A percentile compares a stretch with the other conserved stretches of the same genome.
These are phyloP conservation scores for Diaporthe sp. DNA, from an alignment of 2,329 filamentous ascomycete genomes.

Conservation along the genomic window DNA sequence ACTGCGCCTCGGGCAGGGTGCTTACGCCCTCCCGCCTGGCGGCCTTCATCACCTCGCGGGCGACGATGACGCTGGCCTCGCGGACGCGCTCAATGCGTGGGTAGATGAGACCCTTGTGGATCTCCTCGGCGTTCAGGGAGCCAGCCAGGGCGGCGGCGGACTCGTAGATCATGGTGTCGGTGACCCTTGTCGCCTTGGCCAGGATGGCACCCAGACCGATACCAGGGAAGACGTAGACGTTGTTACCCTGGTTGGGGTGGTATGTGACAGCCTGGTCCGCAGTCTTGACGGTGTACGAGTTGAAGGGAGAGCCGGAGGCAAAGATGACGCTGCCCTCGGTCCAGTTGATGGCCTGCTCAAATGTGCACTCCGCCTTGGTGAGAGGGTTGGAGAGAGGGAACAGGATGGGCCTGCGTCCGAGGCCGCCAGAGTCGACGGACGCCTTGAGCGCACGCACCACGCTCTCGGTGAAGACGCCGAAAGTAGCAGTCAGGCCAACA, in stretches of 20 bases:
- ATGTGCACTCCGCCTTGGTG: conserved; percentile 97
- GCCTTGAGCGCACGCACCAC: conserved; percentile 80
- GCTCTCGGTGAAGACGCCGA: conserved; percentile 91
- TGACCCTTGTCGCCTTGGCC: conserved; percentile 86
- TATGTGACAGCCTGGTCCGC: conserved; percentile 73
- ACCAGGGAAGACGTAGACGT: conserved; percentile 95
- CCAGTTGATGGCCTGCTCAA: conserved; percentile 91
- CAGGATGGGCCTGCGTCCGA: conserved; percentile 86
- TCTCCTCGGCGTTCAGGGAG: conserved; percentile 84
- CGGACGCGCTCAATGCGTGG: conserved; percentile 91
- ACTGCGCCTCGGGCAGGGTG: conserved; percentile 74
- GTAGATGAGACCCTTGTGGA: conserved; percentile 88
- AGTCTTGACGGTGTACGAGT: conserved; percentile 75
- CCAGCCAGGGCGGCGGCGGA: conserved; percentile 85
- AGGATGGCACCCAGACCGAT: conserved; percentile 94
- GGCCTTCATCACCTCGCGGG: conserved; percentile 92
- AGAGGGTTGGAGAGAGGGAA: conserved; percentile 98
- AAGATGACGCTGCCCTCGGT: conserved; percentile 94
- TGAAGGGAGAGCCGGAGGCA: conserved; percentile 94
- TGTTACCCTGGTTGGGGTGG: conserved; percentile 87
- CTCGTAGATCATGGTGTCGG: conserved; percentile 97
- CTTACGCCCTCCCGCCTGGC: conserved; percentile 87
- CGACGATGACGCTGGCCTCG: conserved; percentile 87
- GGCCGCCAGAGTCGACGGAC: conserved; percentile 71
- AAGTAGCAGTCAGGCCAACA: conserved; percentile 93